Evolutionary conservation across 495 filamentous ascomycete species (phyloP).

Genomic region (Trichoderma gamsii): DNA sequence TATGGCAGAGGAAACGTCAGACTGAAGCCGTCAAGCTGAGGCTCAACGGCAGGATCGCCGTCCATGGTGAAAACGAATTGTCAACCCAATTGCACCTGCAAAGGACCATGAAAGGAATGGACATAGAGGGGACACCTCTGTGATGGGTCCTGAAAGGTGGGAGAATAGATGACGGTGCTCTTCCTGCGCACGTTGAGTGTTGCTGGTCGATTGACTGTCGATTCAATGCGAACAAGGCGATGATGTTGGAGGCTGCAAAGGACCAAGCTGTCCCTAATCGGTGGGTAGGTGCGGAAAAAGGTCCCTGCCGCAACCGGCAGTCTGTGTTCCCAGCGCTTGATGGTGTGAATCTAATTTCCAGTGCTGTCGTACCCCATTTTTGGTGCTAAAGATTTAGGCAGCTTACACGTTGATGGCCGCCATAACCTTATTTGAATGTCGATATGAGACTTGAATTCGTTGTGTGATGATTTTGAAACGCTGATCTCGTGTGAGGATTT

Average conservation of each 20-base stretch:
- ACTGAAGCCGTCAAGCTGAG: slow-evolving; percentile 79
- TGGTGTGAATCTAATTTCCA: not conserved
- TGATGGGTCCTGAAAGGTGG: not conserved
- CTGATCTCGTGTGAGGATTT: no score
- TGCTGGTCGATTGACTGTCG: not conserved
- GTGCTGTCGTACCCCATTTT: no score
- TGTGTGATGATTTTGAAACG: no score
- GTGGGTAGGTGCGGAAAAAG: not conserved
- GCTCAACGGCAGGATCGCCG: slow-evolving; percentile 72
- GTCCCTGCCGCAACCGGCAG: not conserved
- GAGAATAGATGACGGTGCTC: not conserved
- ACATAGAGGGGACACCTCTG: not conserved
- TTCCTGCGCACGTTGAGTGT: not conserved
- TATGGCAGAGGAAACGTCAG: slow-evolving; percentile 79
- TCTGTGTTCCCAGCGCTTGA: not conserved
- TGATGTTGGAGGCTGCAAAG: slow-evolving; percentile 6
- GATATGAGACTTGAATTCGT: no score
- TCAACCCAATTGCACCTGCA: slow-evolving; percentile 3
- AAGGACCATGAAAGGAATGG: not conserved
- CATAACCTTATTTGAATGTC: no score
- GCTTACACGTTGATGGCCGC: no score
- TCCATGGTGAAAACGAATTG: slow-evolving; percentile 51
- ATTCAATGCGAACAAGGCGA: not conserved
- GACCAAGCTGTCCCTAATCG: slow-evolving; percentile 12
- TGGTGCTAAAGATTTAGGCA: no score